A percentile compares a stretch with the other conserved stretches of the same genome.
These are phyloP conservation scores for Diplodia sapinea DNA, from an alignment of 2,329 filamentous ascomycete genomes.

Conservation along the genomic window DNA sequence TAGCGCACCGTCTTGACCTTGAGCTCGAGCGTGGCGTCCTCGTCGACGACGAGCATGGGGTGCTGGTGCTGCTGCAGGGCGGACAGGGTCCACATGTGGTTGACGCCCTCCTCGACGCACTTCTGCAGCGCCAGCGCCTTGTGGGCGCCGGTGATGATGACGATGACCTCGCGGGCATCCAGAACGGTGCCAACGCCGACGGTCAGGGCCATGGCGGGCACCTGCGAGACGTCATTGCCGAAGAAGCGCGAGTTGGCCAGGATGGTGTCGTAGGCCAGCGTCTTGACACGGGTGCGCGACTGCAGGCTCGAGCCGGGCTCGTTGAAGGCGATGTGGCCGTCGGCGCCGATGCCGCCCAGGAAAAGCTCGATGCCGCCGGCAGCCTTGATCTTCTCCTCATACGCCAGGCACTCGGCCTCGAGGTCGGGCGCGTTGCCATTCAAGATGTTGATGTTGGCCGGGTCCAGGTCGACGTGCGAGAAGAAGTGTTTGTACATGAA, in stretches of 20 bases:
- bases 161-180: slow-evolving; percentile 79
- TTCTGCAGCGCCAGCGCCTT: slow-evolving; percentile 80
- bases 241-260: slow-evolving; percentile 87
- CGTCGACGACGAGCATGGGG: slow-evolving; percentile 82
- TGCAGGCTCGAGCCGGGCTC: slow-evolving; percentile 81
- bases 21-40: slow-evolving; percentile 65
- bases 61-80: slow-evolving; percentile 80
- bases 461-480: slow-evolving; percentile 80
- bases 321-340: slow-evolving; percentile 91
- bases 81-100: slow-evolving; percentile 91
- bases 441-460: slow-evolving; percentile 82
- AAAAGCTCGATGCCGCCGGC: slow-evolving; percentile 84
- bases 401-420: slow-evolving; percentile 76
- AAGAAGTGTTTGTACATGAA: slow-evolving; percentile 97
- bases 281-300: slow-evolving; percentile 83
- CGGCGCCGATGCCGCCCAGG: slow-evolving; percentile 81
- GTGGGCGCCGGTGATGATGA: slow-evolving; percentile 81
- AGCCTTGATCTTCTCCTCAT: slow-evolving; percentile 76
- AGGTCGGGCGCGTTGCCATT: slow-evolving; percentile 80
- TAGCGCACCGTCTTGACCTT: slow-evolving; percentile 55
- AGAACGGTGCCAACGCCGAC: slow-evolving; percentile 85
- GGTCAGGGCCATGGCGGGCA: slow-evolving; percentile 82
- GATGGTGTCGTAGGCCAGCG: slow-evolving; percentile 84
- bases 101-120: slow-evolving; percentile 80
- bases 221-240: slow-evolving; percentile 69